These are phyloP conservation scores for Neurospora sp. DNA, from an alignment of 495 filamentous ascomycete genomes.

Conservation along the genomic window DNA sequence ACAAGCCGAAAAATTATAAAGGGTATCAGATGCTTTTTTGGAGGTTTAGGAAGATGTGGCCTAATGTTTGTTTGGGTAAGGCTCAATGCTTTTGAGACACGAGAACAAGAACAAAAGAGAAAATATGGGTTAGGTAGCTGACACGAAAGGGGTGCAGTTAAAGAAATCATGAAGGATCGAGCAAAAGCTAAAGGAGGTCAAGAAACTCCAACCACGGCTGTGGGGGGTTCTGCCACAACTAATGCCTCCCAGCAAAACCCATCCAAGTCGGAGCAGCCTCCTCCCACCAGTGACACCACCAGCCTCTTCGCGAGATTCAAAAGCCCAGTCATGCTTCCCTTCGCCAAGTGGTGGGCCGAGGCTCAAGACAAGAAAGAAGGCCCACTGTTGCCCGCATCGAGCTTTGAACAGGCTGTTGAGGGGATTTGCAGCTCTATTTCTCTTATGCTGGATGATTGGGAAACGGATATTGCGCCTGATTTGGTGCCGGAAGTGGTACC, in stretches of 20 bases:
- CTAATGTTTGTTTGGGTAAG: background rate
- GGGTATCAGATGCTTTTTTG: background rate
- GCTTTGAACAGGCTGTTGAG: background rate
- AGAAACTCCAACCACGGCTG: background rate
- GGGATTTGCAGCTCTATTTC: background rate
- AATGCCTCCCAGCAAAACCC: background rate
- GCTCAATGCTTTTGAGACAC: background rate
- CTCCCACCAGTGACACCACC: background rate
- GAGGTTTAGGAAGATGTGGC: background rate
- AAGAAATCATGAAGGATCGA: background rate
- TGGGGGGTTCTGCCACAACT: background rate
- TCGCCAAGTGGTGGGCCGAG: background rate
- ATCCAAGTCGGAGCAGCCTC: background rate
- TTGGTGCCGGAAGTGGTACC: background rate
- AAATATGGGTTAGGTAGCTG: background rate
- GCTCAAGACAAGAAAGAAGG: background rate
- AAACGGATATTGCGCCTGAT: background rate
- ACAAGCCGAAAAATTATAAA: background rate
- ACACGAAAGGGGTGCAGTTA: background rate
- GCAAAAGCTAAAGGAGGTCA: background rate
- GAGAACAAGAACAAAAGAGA: background rate
- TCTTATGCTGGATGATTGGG: background rate
- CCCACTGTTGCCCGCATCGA: background rate
- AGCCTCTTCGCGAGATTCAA: background rate
- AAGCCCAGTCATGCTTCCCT: background rate